phyloP scores from a whole-genome alignment of 345 rosid species.

The Rhodamnia rubescens region DNA sequence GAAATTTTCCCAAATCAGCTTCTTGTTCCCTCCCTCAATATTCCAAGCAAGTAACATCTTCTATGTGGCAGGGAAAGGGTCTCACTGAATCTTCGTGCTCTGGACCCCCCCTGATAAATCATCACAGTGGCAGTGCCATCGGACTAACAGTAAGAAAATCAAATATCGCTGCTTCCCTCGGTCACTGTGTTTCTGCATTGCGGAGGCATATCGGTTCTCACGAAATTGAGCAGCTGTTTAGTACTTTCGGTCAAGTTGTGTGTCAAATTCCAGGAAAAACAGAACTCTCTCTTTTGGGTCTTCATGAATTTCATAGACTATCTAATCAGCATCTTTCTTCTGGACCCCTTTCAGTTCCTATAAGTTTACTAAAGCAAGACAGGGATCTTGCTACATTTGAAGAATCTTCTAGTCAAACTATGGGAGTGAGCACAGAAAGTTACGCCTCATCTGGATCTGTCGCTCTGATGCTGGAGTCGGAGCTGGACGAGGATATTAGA shows the following conservation, averaged over 20 bases:
- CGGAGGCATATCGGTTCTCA: constrained; percentile 14
- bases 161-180: constrained; percentile 49
- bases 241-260: constrained; percentile 64
- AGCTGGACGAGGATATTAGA: constrained; percentile 44
- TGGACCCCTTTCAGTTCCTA: constrained; percentile 48
- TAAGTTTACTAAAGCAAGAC: constrained; percentile 21
- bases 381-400: constrained; percentile 6
- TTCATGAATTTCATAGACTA: constrained; percentile 29
- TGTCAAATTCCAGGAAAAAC: constrained; percentile 43
- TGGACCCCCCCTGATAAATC: constrained; percentile 63
- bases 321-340: constrained; percentile 9
- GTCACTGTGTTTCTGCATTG: constrained; percentile 43
- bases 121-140: constrained; percentile 45
- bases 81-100: constrained; percentile 39
- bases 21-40: neutral
- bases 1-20: neutral
- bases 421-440: constrained; percentile 5
- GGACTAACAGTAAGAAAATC: constrained; percentile 55
- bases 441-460: constrained; percentile 22
- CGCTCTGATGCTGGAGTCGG: constrained; percentile 57
- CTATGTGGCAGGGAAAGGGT: constrained; percentile 41
- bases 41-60: neutral
- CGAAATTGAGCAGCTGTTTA: constrained; percentile 25
- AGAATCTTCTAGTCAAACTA: constrained; percentile 13
- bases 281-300: constrained; percentile 53